A percentile compares a stretch with the other conserved stretches of the same genome.
Evolutionary conservation across 2,329 filamentous ascomycete genomes (phyloP).

Genomic region (Emmonsia crescens): DNA sequence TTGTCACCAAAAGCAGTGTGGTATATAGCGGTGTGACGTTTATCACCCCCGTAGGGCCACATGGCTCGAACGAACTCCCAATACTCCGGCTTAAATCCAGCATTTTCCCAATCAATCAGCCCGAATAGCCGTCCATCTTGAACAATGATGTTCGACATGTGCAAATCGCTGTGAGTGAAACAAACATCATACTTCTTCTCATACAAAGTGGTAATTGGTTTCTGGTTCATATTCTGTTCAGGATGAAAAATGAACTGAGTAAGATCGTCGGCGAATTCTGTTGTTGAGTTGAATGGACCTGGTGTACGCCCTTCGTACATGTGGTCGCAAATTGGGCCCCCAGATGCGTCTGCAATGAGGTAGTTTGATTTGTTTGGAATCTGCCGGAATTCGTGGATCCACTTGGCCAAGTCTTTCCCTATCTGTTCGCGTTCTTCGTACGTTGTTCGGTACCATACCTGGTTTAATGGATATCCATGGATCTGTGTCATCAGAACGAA

Average conservation of each 20-base stretch:
- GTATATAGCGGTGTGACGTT: background rate
- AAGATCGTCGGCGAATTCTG: slow-evolving; percentile 8
- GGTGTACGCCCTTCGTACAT: background rate
- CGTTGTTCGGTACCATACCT: slow-evolving; percentile 6
- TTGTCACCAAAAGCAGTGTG: background rate
- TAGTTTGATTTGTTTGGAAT: slow-evolving; percentile 5
- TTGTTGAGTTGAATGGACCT: slow-evolving; percentile 6
- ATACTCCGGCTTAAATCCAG: slow-evolving; percentile 11
- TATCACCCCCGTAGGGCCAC: background rate
- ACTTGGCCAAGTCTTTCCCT: slow-evolving; percentile 8
- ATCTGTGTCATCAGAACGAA: slow-evolving; percentile 12
- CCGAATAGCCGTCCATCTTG: slow-evolving; percentile 6
- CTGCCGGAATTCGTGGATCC: slow-evolving; percentile 6
- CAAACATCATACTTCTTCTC: slow-evolving; percentile 7
- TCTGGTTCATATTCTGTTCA: background rate
- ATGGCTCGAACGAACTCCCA: slow-evolving; percentile 8
- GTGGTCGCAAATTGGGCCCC: slow-evolving; percentile 9
- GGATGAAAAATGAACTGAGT: background rate
- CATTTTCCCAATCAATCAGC: slow-evolving; percentile 11
- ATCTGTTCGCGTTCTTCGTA: slow-evolving; percentile 11
- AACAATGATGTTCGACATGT: slow-evolving; percentile 9
- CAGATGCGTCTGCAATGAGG: slow-evolving; percentile 7
- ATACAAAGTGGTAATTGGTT: slow-evolving; percentile 5
- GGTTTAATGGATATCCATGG: slow-evolving; percentile 2
- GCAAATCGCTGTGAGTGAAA: slow-evolving; percentile 12